Evolutionary conservation across 1,139 yeast genomes (phyloP), one percentile per base, ranked within the genome.

Genomic region (Schizosaccharomyces versatilis): DNA sequence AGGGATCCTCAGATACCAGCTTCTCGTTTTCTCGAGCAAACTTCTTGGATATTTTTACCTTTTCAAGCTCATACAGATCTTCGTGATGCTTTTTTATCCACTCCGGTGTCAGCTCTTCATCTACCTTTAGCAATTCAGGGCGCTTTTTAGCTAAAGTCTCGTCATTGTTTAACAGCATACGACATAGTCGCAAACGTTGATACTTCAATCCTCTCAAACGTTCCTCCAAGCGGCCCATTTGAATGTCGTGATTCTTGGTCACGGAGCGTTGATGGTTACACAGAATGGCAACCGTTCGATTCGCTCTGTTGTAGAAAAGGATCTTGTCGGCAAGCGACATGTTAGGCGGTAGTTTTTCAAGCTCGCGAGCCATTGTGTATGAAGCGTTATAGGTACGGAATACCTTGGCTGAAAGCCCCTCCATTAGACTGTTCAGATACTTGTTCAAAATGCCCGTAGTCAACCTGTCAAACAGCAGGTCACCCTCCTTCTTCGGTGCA

Each of bases 351-450:
- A 88, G 85, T 65, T 84, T 95, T 58, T 88, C 67, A 67, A 85
- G 95, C 65, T 86, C 94, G 69, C 88, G 96, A 41, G 52, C 52
- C 96, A 88, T 86, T 1, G 96, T 86, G 65, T 84, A 84, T 1
- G 96, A 84, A 0, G 97, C 97, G 69, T 88, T 88, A 66, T 84
- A 90, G 0, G 97, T 88, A 79, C 97, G 94, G 74, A 90, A 90
- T 19, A 86, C 96, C 67, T 88, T 88, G 9, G 98, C 97, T 0
- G 96, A 85, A 61, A 90, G 73, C 0, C 97, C 97, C 51, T 84
- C 80, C 94, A 88, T 83, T 67, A 86, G 86, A 59, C 75, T 79
- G 65, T 85, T 95, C 64, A 90, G 77, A 65, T 85, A 88, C 66
- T 81, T 84, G 71, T 88, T 88, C 63, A 88, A 73, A 54, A 81